phyloP scores from a whole-genome alignment of 345 rosid genomes.

The Raphanus sativus region DNA sequence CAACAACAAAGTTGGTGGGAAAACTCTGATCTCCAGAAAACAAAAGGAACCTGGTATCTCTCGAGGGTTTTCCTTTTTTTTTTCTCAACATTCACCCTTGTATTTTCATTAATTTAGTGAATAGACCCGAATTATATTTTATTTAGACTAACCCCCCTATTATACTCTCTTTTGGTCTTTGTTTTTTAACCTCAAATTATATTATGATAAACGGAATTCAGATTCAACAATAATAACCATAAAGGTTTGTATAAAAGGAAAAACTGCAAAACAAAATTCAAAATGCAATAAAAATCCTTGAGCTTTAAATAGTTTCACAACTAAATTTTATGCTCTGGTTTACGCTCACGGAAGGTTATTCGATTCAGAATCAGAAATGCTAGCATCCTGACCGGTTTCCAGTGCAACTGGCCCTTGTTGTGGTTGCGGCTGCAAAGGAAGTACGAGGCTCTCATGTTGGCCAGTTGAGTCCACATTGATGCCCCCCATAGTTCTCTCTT shows the following conservation, averaged over 20 bases:
- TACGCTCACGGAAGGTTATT: not conserved
- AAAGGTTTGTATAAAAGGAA: not conserved
- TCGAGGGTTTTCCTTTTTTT: not conserved
- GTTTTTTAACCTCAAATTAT: no score
- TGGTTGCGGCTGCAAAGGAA: not conserved
- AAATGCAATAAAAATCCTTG: not conserved
- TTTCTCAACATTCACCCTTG: not conserved
- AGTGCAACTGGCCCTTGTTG: not conserved
- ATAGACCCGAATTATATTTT: not conserved
- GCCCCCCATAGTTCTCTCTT: no score
- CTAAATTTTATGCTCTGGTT: not conserved
- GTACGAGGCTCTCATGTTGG: not conserved
- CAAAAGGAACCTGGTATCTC: not conserved
- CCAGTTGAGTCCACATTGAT: not conserved
- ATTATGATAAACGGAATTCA: not conserved
- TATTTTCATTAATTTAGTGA: not conserved
- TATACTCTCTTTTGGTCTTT: no score
- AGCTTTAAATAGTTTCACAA: not conserved
- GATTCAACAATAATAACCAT: not conserved
- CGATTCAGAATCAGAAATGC: not conserved
- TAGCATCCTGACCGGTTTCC: conserved; percentile 1
- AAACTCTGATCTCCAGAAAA: not conserved
- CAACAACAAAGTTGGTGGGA: not conserved
- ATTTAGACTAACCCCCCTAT: not conserved
- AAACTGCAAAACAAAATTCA: not conserved